Percentiles rank a stretch among this genome's conserved stretches.
phyloP scores from a whole-genome alignment of 1,284 basidiomycete species.

The Dichomitus squalens region DNA sequence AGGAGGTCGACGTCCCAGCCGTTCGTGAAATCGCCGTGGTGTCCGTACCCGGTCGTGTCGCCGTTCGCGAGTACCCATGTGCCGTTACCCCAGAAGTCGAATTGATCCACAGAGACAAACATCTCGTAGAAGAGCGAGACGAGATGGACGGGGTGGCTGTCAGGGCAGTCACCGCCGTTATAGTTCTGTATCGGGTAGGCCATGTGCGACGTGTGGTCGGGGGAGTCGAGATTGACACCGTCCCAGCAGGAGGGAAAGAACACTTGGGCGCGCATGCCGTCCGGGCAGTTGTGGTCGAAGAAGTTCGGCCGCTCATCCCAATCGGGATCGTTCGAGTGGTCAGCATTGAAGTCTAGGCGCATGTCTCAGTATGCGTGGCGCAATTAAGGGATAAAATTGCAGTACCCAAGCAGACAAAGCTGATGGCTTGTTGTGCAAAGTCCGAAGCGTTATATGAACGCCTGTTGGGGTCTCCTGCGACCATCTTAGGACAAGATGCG shows the following conservation, averaged over 20 bases:
- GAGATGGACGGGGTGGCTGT: constrained; percentile 32
- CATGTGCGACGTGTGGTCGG: constrained; percentile 58
- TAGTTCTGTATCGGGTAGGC: constrained; percentile 44
- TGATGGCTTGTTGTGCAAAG: constrained; percentile 41
- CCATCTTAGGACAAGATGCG: constrained; percentile 34
- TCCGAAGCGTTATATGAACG: constrained; percentile 38
- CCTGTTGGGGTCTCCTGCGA: constrained; percentile 40
- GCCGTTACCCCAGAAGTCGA: constrained; percentile 26
- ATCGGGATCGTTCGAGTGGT: constrained; percentile 26
- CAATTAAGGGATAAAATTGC: background rate
- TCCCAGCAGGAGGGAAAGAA: constrained; percentile 50
- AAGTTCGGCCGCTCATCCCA: constrained; percentile 32
- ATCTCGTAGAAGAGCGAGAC: constrained; percentile 36
- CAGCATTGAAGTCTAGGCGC: constrained; percentile 33
- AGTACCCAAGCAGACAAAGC: constrained; percentile 41
- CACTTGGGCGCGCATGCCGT: constrained; percentile 44
- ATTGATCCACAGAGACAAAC: constrained; percentile 24
- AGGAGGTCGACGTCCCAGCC: constrained; percentile 34
- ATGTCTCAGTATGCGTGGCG: background rate
- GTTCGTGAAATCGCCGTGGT: constrained; percentile 37
- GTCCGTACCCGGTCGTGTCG: constrained; percentile 32
- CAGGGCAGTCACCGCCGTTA: constrained; percentile 33
- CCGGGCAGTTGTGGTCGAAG: constrained; percentile 35
- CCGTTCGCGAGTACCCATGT: constrained; percentile 35
- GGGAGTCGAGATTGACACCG: constrained; percentile 44